Conservation (phyloP, 257 asterid species). For the Vinca minor region DNA sequence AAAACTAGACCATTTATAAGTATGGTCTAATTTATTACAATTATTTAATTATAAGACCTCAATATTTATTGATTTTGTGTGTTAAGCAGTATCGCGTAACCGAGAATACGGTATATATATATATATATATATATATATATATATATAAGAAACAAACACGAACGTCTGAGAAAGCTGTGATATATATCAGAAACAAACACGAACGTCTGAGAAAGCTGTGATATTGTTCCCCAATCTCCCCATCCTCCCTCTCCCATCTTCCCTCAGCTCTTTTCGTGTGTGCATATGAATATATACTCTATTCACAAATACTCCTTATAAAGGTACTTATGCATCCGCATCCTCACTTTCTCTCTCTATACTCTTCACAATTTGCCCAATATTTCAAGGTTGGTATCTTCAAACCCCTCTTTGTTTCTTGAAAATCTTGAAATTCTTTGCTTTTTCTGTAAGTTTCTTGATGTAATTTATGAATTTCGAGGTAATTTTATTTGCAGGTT, state of each 20-base stretch:
- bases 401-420: neutral
- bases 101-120: too few species aligned
- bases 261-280: neutral
- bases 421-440: neutral
- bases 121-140: too few species aligned
- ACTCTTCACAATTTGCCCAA: neutral
- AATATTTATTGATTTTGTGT: too few species aligned
- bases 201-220: slow-evolving; percentile 26
- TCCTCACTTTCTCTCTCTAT: neutral
- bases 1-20: too few species aligned
- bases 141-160: too few species aligned
- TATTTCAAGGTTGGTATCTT: slow-evolving; percentile 13
- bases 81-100: too few species aligned
- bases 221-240: slow-evolving; percentile 27
- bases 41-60: too few species aligned
- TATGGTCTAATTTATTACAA: too few species aligned
- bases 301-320: neutral
- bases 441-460: neutral
- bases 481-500: slow-evolving; percentile 11
- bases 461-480: slow-evolving; percentile 3
- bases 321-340: neutral
- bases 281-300: neutral
- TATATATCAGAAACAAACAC: slow-evolving; percentile 8
- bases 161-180: too few species aligned
- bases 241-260: neutral